Conservation (phyloP, 176 grass and related monocot genomes). For the Oryza meridionalis region DNA sequence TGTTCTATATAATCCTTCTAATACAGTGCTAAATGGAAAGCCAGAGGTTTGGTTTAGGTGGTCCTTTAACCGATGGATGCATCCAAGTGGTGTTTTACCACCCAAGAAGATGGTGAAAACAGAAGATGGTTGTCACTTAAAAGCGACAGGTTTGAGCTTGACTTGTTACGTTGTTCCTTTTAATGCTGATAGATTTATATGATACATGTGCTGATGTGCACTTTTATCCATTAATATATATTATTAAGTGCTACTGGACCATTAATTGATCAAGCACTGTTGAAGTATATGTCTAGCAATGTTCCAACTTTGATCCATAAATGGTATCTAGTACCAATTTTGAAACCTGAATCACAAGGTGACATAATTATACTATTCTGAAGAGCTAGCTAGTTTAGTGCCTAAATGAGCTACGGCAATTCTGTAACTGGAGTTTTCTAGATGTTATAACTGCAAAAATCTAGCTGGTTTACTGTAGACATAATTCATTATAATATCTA, state of each 20-base stretch:
- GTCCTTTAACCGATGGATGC: constrained; percentile 92
- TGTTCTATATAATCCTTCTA: constrained; percentile 85
- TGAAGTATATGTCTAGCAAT: background rate
- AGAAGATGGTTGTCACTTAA: constrained; percentile 64
- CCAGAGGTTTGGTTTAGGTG: constrained; percentile 83
- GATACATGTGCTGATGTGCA: background rate
- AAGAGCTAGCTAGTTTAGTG: constrained; percentile 16
- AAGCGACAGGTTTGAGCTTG: constrained; percentile 69
- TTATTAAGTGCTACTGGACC: background rate
- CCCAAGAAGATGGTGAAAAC: constrained; percentile 79
- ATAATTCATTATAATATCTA: background rate
- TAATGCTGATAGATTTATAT: constrained; percentile 3
- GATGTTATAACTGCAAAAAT: background rate
- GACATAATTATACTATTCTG: background rate
- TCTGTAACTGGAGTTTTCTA: background rate
- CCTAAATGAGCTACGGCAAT: background rate
- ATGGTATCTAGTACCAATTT: background rate
- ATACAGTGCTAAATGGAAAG: constrained; percentile 79
- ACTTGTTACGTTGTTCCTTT: constrained; percentile 24
- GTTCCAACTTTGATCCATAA: background rate
- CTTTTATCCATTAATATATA: constrained; percentile 24
- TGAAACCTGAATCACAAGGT: constrained; percentile 6
- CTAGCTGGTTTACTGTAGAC: background rate
- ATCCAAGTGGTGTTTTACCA: constrained; percentile 60
- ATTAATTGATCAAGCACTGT: background rate